Conservation (phyloP, 495 filamentous ascomycete genomes). For the Aspergillus avenaceus region DNA sequence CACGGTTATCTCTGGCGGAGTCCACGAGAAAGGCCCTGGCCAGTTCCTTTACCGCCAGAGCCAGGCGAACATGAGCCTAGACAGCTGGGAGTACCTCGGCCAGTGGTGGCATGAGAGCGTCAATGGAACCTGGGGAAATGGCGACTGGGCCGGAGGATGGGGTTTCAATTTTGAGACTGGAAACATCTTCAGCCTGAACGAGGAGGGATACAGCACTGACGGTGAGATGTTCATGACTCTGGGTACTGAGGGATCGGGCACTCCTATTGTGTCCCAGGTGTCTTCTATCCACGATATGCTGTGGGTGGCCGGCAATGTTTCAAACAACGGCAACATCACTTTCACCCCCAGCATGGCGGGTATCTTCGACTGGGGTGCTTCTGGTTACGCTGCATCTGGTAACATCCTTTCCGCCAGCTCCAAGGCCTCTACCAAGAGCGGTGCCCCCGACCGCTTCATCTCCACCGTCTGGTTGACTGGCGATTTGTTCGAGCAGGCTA, state of each 20-base stretch:
- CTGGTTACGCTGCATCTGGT: slow-evolving; percentile 17
- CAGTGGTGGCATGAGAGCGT: slow-evolving; percentile 17
- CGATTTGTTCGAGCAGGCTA: slow-evolving; percentile 9
- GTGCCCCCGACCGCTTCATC: slow-evolving; percentile 17
- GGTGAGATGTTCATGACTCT: slow-evolving; percentile 15
- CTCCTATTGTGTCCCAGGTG: slow-evolving; percentile 7
- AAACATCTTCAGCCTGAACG: slow-evolving; percentile 13
- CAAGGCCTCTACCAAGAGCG: slow-evolving; percentile 8
- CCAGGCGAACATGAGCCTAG: slow-evolving; percentile 9
- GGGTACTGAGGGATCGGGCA: slow-evolving; percentile 14
- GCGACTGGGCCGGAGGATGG: slow-evolving; percentile 17
- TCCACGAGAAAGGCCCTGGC: slow-evolving; percentile 13
- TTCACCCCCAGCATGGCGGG: slow-evolving; percentile 21
- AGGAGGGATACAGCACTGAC: slow-evolving; percentile 12
- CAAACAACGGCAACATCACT: neutral
- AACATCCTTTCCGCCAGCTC: slow-evolving; percentile 15
- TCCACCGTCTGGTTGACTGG: slow-evolving; percentile 18
- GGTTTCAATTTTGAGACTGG: slow-evolving; percentile 21
- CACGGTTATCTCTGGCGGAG: slow-evolving; percentile 15
- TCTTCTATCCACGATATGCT: slow-evolving; percentile 19
- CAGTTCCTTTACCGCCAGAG: slow-evolving; percentile 19
- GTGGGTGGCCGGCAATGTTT: slow-evolving; percentile 14
- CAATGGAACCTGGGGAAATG: slow-evolving; percentile 21
- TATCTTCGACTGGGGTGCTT: slow-evolving; percentile 19
- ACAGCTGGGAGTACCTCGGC: slow-evolving; percentile 21